phyloP scores from a whole-genome alignment of 1,284 basidiomycete species.

The Laetiporus sulphureus region DNA sequence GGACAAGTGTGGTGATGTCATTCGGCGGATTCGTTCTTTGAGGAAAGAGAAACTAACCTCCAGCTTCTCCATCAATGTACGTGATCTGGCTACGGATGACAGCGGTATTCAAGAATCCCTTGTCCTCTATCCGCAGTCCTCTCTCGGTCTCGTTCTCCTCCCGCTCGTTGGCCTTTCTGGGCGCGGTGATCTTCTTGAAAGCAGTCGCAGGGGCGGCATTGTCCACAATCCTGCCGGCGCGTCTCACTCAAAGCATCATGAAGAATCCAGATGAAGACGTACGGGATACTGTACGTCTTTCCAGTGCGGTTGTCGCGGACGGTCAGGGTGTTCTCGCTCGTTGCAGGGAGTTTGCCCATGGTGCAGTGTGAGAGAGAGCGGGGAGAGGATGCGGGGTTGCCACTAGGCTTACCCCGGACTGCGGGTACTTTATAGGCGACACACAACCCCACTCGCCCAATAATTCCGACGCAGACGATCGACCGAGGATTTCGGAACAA shows the following conservation, averaged over 20 bases:
- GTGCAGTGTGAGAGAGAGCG: too few species aligned
- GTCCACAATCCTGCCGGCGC: conserved; percentile 51
- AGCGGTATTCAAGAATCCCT: conserved; percentile 83
- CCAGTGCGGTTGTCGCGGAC: conserved; percentile 83
- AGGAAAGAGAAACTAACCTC: conserved; percentile 43
- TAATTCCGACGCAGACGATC: too few species aligned
- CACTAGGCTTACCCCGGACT: too few species aligned
- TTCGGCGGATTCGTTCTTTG: neutral
- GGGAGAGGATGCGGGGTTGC: too few species aligned
- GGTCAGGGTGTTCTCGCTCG: conserved; percentile 42
- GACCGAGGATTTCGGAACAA: too few species aligned
- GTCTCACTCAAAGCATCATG: conserved; percentile 1
- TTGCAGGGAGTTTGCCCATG: conserved; percentile 41
- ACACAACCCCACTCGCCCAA: too few species aligned
- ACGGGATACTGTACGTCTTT: conserved; percentile 72
- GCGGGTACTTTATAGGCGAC: too few species aligned
- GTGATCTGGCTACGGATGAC: conserved; percentile 79
- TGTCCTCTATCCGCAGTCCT: conserved; percentile 72
- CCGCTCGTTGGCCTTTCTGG: conserved; percentile 49
- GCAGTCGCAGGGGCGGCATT: conserved; percentile 75
- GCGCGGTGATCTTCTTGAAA: conserved; percentile 71
- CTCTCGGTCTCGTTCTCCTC: conserved; percentile 80
- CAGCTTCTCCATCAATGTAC: conserved; percentile 83
- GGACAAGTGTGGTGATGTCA: neutral
- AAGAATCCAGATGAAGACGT: conserved; percentile 25